These are phyloP conservation scores for Calonectria honghensis DNA, from an alignment of 2,329 filamentous ascomycete species.

Conservation along the genomic window DNA sequence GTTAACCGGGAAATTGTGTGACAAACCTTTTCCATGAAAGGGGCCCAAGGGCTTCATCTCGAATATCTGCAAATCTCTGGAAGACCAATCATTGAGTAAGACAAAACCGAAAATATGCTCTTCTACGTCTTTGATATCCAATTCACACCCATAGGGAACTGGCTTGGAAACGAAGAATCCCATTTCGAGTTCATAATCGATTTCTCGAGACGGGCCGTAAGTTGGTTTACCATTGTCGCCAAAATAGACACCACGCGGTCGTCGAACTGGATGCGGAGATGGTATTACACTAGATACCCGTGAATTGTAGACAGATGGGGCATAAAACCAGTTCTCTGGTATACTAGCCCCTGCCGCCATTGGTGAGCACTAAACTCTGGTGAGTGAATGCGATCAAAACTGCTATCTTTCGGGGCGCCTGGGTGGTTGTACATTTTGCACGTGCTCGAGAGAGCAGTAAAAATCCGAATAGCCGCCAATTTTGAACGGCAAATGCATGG, in stretches of 20 bases:
- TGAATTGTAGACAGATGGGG: constrained; percentile 13
- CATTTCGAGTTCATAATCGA: constrained; percentile 17
- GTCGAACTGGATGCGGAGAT: neutral
- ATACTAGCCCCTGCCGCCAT: neutral
- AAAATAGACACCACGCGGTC: neutral
- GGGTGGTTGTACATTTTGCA: neutral
- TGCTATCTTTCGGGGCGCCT: neutral
- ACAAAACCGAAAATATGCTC: constrained; percentile 29
- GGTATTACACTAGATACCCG: neutral
- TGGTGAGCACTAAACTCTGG: neutral
- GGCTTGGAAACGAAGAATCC: constrained; percentile 21
- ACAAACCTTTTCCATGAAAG: neutral
- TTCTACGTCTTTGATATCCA: neutral
- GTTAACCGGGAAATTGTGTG: neutral
- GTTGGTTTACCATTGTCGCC: neutral
- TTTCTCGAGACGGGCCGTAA: neutral
- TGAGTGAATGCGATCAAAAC: neutral
- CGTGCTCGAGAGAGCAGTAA: constrained; percentile 1
- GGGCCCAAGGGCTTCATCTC: neutral
- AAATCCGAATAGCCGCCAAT: constrained; percentile 7
- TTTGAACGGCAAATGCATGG: constrained; percentile 12
- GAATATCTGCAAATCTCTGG: neutral
- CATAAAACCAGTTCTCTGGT: constrained; percentile 17
- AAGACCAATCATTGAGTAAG: constrained; percentile 25
- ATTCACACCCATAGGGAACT: neutral